Evolutionary conservation across 2,329 filamentous ascomycete genomes (phyloP), one percentile per base, ranked within the genome.

Genomic region (Mollisiaceae sp.): DNA sequence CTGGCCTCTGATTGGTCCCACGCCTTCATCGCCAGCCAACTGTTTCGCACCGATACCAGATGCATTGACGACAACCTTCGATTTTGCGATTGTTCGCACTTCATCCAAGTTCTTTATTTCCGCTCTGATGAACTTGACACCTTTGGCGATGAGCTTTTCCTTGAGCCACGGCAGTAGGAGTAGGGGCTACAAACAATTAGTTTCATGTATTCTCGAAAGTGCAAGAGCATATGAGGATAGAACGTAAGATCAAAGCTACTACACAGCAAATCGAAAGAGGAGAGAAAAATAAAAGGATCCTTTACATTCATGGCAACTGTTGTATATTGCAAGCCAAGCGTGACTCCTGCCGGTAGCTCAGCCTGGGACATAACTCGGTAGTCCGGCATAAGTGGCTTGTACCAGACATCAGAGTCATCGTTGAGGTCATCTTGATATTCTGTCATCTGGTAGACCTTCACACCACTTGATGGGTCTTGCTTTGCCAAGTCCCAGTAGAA

Each of bases 11-110:
- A 74, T 60, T 1, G 71, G 67, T 12, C 27, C 18, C 14, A 74
- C 71, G 8, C 54, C 41, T 4, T 65, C 56, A 60, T 74, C 72
- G 1, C 54, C 45, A 15, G 68, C 71, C 1, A 74, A 41, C 11
- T 59, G 50, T 41, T 52, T 65, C 0, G 72, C 70, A 1, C 71
- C 71, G 27, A 72, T 65, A 11, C 72, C 72, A 6, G 69, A 71
- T 14, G 71, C 70, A 57, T 74, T 73, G 18, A 74, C 60, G 27
- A 73, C 60, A 2, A 74, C 35, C 35, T 61, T 68, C n/a, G 65
- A 52, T 2, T 60, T 56, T 1, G 64, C 66, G 12, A 68, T 24
- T n/a, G n/a, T 45, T 38, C 62, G 36, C 5, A 61, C 68, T 54
- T 70, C 66, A 18, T 63, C 68, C 6, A 70, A 15, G 12, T 60